phyloP scores from a whole-genome alignment of 2,329 filamentous ascomycete species.

The Alternaria arbusti region DNA sequence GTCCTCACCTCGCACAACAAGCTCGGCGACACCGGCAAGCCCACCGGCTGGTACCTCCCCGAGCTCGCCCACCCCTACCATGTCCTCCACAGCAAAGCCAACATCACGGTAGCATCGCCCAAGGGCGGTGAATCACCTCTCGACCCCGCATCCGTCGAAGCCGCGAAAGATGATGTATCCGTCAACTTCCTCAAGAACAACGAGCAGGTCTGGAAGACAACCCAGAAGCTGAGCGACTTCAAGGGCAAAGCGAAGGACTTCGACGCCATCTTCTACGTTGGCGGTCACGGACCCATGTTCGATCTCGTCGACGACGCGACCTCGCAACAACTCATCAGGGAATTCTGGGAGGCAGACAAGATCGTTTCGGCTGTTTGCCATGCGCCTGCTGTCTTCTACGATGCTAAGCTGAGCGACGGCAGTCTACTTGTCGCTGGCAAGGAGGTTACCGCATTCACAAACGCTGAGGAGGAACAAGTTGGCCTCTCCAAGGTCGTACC shows the following conservation, averaged over 20 bases:
- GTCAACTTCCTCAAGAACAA: conserved; percentile 57
- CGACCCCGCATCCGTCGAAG: conserved; percentile 45
- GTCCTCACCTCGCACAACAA: conserved; percentile 69
- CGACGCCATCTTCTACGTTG: conserved; percentile 66
- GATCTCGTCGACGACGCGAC: conserved; percentile 65
- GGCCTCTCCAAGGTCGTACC: conserved; percentile 57
- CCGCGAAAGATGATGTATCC: conserved; percentile 57
- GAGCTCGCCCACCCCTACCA: conserved; percentile 50
- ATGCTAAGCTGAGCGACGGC: conserved; percentile 61
- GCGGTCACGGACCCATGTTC: conserved; percentile 70
- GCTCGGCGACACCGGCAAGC: conserved; percentile 52
- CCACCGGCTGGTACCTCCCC: conserved; percentile 73
- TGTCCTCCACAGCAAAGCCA: conserved; percentile 44
- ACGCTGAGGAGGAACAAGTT: conserved; percentile 61
- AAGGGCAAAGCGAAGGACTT: conserved; percentile 66
- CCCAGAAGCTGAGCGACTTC: conserved; percentile 63
- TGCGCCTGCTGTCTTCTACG: conserved; percentile 67
- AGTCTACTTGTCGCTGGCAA: conserved; percentile 62
- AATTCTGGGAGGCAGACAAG: conserved; percentile 68
- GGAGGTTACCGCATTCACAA: conserved; percentile 66
- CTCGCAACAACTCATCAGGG: conserved; percentile 66
- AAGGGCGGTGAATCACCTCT: conserved; percentile 48
- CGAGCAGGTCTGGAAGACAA: conserved; percentile 68
- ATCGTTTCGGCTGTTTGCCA: conserved; percentile 73
- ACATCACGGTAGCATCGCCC: conserved; percentile 50